Evolutionary conservation across 176 grass and related monocot species (phyloP).

Genomic region (Juncus effusus): DNA sequence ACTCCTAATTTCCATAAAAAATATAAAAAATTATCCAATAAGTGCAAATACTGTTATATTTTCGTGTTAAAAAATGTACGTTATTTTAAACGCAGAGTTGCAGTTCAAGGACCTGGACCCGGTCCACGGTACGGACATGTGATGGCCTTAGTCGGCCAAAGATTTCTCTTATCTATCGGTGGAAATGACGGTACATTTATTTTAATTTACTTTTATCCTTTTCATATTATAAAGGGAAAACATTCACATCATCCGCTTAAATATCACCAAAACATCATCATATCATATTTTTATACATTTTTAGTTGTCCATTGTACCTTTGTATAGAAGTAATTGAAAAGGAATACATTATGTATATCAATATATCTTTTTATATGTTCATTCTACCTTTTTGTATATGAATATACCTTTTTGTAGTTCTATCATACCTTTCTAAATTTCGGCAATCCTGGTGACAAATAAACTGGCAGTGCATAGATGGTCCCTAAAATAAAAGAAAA

Average conservation of each 20-base stretch:
- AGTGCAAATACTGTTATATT: background rate
- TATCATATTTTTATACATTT: too few species aligned
- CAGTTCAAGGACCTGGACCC: constrained; percentile 93
- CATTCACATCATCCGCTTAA: too few species aligned
- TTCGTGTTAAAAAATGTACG: constrained; percentile 1
- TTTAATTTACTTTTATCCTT: constrained; percentile 17
- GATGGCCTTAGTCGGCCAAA: constrained; percentile 96
- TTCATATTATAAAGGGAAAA: background rate
- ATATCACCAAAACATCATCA: too few species aligned
- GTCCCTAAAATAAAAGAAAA: background rate
- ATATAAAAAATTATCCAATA: too few species aligned
- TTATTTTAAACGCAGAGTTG: constrained; percentile 52
- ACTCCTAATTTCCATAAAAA: background rate
- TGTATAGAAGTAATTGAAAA: too few species aligned
- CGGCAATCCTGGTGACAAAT: background rate
- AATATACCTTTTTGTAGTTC: too few species aligned
- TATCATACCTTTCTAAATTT: too few species aligned
- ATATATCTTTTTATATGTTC: too few species aligned
- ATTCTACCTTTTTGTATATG: too few species aligned
- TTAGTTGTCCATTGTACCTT: too few species aligned
- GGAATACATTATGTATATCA: too few species aligned
- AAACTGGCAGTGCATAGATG: background rate
- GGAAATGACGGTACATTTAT: constrained; percentile 82
- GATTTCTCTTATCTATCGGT: constrained; percentile 92
- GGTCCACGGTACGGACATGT: constrained; percentile 95